A percentile compares a stretch with the other conserved stretches of the same genome.
phyloP scores from a whole-genome alignment of 2,329 filamentous ascomycete species.

The Hypoxylon sp. region DNA sequence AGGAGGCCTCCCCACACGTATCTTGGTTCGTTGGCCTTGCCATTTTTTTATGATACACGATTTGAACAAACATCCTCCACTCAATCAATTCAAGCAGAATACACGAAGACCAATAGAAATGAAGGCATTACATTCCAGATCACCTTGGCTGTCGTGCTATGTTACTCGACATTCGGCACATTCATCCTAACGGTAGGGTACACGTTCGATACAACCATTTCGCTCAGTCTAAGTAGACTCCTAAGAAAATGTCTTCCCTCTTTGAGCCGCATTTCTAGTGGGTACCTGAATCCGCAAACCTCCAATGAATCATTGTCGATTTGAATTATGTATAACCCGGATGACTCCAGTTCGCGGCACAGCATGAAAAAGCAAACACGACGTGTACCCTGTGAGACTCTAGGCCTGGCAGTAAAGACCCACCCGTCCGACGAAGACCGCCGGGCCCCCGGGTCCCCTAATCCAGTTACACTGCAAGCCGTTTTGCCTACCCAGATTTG shows the following conservation, averaged over 20 bases:
- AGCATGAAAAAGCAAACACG: constrained; percentile 15
- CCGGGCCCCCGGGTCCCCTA: neutral
- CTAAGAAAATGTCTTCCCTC: constrained; percentile 4
- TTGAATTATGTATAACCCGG: constrained; percentile 20
- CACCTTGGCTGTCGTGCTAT: constrained; percentile 14
- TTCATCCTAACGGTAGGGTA: constrained; percentile 8
- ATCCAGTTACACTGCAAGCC: constrained; percentile 1
- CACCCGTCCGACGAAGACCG: constrained; percentile 4
- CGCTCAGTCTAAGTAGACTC: constrained; percentile 7
- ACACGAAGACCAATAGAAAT: neutral
- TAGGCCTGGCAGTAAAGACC: constrained; percentile 1
- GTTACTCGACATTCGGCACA: constrained; percentile 23
- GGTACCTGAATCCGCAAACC: neutral
- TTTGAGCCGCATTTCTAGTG: constrained; percentile 33
- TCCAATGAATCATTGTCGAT: constrained; percentile 26
- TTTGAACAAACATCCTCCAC: neutral
- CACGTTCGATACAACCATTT: constrained; percentile 14
- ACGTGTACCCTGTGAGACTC: constrained; percentile 16
- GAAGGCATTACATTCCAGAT: constrained; percentile 10
- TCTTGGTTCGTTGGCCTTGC: neutral
- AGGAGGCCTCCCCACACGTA: neutral
- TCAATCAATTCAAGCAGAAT: neutral
- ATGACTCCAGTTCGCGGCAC: constrained; percentile 12
- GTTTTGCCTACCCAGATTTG: neutral
- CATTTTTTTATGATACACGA: neutral